phyloP scores from a whole-genome alignment of 352 stramenopile species.

The Phytophthora parvispora region DNA sequence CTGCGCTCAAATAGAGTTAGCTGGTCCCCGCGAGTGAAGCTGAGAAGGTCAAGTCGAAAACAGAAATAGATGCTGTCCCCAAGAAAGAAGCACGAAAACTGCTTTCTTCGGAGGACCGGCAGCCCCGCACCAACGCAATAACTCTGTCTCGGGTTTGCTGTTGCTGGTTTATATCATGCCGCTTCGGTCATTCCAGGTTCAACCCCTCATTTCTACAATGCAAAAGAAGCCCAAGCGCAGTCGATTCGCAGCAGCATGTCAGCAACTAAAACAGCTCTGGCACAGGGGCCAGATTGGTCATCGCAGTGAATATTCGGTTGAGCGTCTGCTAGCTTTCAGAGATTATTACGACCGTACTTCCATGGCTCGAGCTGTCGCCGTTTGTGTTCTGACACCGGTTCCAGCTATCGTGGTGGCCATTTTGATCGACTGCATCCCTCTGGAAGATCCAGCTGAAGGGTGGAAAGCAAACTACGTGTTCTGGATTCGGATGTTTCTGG shows the following conservation, averaged over 20 bases:
- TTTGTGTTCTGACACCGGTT: slow-evolving; percentile 11
- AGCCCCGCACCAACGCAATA: too few relatives aligned
- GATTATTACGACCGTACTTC: slow-evolving; percentile 19
- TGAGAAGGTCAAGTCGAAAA: background rate
- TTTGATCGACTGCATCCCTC: slow-evolving; percentile 10
- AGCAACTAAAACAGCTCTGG: background rate
- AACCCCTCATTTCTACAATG: background rate
- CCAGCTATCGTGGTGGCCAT: slow-evolving; percentile 5
- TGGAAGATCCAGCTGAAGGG: background rate
- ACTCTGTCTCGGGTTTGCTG: too few relatives aligned
- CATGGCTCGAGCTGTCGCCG: slow-evolving; percentile 1
- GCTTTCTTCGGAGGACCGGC: too few relatives aligned
- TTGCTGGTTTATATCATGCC: too few relatives aligned
- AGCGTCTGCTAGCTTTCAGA: slow-evolving; percentile 14
- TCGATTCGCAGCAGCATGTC: background rate
- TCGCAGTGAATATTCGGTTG: slow-evolving; percentile 18
- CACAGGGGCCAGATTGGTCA: slow-evolving; percentile 17
- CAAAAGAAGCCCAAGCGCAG: background rate
- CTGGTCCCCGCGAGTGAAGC: background rate
- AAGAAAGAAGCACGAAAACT: too few relatives aligned
- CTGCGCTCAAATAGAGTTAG: background rate
- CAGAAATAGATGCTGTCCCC: background rate
- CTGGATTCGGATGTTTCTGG: slow-evolving; percentile 25
- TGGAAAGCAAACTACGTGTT: slow-evolving; percentile 30
- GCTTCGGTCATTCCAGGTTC: background rate